Evolutionary conservation across 2,329 filamentous ascomycete species (phyloP).

Genomic region (Penicillium palitans): DNA sequence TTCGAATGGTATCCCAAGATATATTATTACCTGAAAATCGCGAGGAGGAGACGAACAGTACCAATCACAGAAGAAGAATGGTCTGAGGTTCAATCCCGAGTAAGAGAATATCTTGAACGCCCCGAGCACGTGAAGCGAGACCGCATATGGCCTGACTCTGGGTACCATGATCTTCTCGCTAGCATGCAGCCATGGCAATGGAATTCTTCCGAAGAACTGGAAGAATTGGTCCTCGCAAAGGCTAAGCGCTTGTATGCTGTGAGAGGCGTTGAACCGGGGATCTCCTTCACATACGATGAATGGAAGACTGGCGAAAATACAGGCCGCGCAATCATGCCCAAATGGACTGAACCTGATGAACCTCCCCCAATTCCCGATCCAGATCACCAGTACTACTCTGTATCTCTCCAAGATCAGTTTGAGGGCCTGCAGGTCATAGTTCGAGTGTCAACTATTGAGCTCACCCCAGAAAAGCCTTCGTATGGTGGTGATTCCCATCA

Average conservation of each 20-base stretch:
- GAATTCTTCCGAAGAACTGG: neutral
- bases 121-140: conserved; percentile 5
- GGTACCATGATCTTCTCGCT: conserved; percentile 3
- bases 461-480: conserved; percentile 7
- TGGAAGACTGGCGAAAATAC: conserved; percentile 9
- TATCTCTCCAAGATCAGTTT: conserved; percentile 10
- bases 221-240: neutral
- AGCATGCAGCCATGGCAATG: conserved; percentile 1
- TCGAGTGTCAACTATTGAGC: conserved; percentile 7
- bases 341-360: neutral
- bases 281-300: conserved; percentile 15
- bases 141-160: conserved; percentile 2
- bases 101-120: conserved; percentile 8
- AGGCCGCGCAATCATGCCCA: conserved; percentile 8
- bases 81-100: conserved; percentile 1
- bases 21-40: neutral
- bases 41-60: neutral
- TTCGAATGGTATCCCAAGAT: neutral
- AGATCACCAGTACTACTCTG: conserved; percentile 12
- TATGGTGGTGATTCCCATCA: conserved; percentile 7
- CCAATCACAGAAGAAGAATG: conserved; percentile 7
- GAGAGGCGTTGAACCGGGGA: conserved; percentile 8
- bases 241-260: neutral
- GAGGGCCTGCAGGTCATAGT: conserved; percentile 9
- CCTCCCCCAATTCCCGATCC: neutral